Base-by-base conservation (phyloP, 371 early-diverging fungal species). In the Umbelopsis sp. region DNA sequence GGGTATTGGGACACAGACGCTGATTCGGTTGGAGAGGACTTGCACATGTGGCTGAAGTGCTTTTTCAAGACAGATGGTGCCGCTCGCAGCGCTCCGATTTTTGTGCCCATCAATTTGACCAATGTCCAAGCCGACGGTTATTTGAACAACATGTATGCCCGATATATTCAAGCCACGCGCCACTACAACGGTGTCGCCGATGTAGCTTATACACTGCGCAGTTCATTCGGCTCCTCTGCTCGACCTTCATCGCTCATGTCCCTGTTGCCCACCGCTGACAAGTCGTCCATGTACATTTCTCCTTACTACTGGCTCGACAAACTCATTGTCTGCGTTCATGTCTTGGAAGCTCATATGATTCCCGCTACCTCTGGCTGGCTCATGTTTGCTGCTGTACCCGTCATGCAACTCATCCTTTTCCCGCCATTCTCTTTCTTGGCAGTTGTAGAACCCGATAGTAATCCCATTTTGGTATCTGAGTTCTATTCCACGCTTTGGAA, bases 11-110 rank as follows among this genome's bases (percentile, higher is more conserved):
- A 93, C 72, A 85, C 87, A 5, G 88, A 88, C 69, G 86, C 91
- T 9, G 92, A 92, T 78, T 89, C 92, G 22, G 88, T 92, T 44
- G 94, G 92, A 50, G 94, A 93, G 72, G 94, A 93, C 74, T 86
- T 93, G 88, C 94, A 93, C 77, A 93, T 93, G 93, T 88, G 86
- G 83, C 80, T 93, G 24, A 92, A 92, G 77, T 91, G 90, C 71
- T 93, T 90, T 75, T 91, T 90, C 75, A 83, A 86, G 69, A 91
- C 92, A 50, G 81, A 85, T 69, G 92, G 91, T 29, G 74, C 77
- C 22, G 86, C 87, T n/a, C 83, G 86, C 57, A 85, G 87, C 63
- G 86, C 82, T 29, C 84, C 91, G 22, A 90, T 93, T 73, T 90
- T 79, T 69, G 89, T 91, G 0, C 94, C 94, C 16, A 89, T 91